Evolutionary conservation across 345 rosid species (phyloP), one percentile per base, ranked within the genome.

Genomic region (Ceriops tagal): DNA sequence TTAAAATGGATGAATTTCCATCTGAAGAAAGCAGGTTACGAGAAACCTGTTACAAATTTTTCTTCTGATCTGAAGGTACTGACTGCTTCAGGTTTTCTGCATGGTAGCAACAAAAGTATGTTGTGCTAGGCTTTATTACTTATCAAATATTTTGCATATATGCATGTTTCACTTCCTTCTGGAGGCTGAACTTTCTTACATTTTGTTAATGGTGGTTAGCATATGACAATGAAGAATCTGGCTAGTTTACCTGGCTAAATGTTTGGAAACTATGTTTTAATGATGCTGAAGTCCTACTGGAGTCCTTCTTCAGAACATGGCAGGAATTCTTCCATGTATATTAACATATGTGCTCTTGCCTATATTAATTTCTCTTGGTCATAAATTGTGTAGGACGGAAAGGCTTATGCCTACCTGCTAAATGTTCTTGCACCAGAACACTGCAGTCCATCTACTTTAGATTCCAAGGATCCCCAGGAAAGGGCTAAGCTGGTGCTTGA

Each of bases 1-100:
- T 72, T 91, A 51, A 93, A 78, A 77, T 91, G 98, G 97, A 88
- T 91, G 91, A 93, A 93, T 78, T 93, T 89, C 81, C 96, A 93
- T 81, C 86, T 93, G 39, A 83, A 87, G 74, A 90, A 89, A 82
- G 97, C 85, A 10, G 97, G 98, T 71, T 93, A 90, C 67, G 83
- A 89, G 92, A 91, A 84, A 84, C 73, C 86, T 28, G 89, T 91
- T 60, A 64, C 87, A 49, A 93, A 93, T 74, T 93, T 85, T 82
- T 89, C 97, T 74, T 88, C 92, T 2, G 97, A 93, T 71, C 30
- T 93, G 73, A 93, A 93, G 93, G 96, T 93, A 80, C 10, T 66
- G 24, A 61, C 61, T 62, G 26, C 57, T 49, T 67, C 68, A 65
- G 37, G 69, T 65, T 73, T 65, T 66, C 18, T 55, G 58, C 20